A percentile compares a stretch with the other conserved stretches of the same genome.
Evolutionary conservation across 1,284 basidiomycete genomes (phyloP).

Genomic region (Mrakiaceae sp.): DNA sequence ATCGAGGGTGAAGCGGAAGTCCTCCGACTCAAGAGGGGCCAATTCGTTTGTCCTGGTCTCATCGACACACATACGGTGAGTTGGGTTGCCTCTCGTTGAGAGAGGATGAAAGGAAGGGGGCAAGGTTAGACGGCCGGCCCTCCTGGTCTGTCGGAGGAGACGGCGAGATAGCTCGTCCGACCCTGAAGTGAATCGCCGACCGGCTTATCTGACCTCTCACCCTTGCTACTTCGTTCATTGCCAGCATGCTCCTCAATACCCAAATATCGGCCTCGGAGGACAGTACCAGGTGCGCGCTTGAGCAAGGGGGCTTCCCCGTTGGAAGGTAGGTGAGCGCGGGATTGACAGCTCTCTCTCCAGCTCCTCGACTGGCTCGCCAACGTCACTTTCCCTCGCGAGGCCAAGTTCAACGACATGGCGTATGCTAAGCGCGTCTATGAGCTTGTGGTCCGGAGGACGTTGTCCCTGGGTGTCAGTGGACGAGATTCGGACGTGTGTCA

Average conservation of each 20-base stretch:
- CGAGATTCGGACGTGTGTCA: background rate
- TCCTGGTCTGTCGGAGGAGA: background rate
- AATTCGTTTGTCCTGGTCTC: conserved; percentile 79
- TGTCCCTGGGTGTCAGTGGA: conserved; percentile 60
- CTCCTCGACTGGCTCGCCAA: conserved; percentile 84
- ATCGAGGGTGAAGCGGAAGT: conserved; percentile 24
- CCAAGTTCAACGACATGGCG: conserved; percentile 56
- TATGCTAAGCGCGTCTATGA: conserved; percentile 65
- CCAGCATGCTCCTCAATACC: conserved; percentile 77
- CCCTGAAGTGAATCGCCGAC: conserved; percentile 16
- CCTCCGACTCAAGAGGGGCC: conserved; percentile 47
- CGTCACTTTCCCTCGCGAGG: conserved; percentile 82
- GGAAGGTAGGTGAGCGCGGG: background rate
- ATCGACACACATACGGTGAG: conserved; percentile 79
- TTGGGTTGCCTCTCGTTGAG: conserved; percentile 6
- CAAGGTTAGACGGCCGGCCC: too few relatives aligned
- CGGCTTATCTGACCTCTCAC: background rate
- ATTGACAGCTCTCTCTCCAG: conserved; percentile 31
- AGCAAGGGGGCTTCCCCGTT: background rate
- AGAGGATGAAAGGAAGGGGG: background rate
- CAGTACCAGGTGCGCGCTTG: conserved; percentile 20
- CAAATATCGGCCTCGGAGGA: conserved; percentile 64
- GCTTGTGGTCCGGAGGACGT: conserved; percentile 59
- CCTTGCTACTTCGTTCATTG: too few relatives aligned
- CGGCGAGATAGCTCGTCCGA: background rate